phyloP scores from a whole-genome alignment of 192 early-diverging fungal genomes.

The Coemansia sp. region DNA sequence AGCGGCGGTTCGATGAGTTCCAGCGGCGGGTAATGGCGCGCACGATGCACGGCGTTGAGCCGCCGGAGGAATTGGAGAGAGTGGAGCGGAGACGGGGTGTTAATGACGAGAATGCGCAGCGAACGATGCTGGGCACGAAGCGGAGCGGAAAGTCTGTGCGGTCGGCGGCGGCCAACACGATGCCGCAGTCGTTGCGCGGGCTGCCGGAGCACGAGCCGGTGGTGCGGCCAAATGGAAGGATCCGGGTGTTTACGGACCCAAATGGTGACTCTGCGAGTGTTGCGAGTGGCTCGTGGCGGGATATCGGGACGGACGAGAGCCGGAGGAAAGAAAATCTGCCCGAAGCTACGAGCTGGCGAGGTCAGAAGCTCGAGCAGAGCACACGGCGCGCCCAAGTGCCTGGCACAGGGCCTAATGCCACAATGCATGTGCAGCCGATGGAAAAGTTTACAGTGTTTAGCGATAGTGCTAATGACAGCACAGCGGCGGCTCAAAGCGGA shows the following conservation, averaged over 20 bases:
- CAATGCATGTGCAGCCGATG: background rate
- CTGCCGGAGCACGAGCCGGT: background rate
- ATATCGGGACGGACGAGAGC: slow-evolving; percentile 60
- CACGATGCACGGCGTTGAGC: slow-evolving; percentile 14
- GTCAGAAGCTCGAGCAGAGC: slow-evolving; percentile 58
- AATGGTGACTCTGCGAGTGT: background rate
- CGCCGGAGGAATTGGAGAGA: background rate
- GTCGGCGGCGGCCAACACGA: slow-evolving; percentile 35
- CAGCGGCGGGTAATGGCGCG: slow-evolving; percentile 51
- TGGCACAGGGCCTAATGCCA: too few relatives aligned
- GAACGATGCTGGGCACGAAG: slow-evolving; percentile 40
- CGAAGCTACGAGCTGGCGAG: slow-evolving; percentile 64
- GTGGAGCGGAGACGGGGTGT: background rate
- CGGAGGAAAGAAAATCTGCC: slow-evolving; percentile 71
- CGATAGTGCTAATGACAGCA: slow-evolving; percentile 3
- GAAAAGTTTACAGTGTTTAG: slow-evolving; percentile 44
- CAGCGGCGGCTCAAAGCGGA: too few relatives aligned
- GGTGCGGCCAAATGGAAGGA: slow-evolving; percentile 29
- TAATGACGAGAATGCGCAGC: slow-evolving; percentile 12
- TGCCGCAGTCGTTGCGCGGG: slow-evolving; percentile 32
- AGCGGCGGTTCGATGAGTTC: slow-evolving; percentile 61
- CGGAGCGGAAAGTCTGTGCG: slow-evolving; percentile 19
- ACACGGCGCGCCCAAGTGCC: too few relatives aligned
- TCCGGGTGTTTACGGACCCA: slow-evolving; percentile 41
- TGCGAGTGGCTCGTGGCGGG: slow-evolving; percentile 53